Conservation (phyloP, 352 stramenopile genomes). For the Pythium apleroticum region DNA sequence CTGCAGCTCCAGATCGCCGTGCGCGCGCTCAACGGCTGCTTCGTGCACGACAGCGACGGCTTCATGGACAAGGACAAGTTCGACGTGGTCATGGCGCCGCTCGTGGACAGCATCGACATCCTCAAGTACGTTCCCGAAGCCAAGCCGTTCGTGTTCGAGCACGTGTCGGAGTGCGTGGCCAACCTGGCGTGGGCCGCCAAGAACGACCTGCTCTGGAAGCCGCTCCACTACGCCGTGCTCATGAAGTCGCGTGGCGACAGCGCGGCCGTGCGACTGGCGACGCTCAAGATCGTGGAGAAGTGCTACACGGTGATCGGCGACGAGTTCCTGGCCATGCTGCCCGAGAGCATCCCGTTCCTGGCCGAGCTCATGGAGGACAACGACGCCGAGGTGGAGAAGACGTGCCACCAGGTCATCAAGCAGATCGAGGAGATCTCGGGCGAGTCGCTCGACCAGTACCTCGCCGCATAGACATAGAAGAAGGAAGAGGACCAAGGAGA, state of each 20-base stretch:
- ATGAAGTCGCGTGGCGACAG: constrained; percentile 84
- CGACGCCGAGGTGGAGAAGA: constrained; percentile 78
- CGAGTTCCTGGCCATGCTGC: constrained; percentile 88
- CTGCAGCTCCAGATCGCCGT: constrained; percentile 60
- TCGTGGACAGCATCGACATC: constrained; percentile 80
- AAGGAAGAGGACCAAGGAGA: background rate
- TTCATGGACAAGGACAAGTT: constrained; percentile 90
- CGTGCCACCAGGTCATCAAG: constrained; percentile 87
- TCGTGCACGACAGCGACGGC: constrained; percentile 82
- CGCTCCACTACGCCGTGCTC: constrained; percentile 84
- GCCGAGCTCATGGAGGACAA: constrained; percentile 89
- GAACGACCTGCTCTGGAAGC: constrained; percentile 89
- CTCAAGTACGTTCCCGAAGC: constrained; percentile 42
- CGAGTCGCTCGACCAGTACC: constrained; percentile 88
- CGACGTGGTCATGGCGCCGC: constrained; percentile 61
- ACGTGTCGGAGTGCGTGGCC: constrained; percentile 62
- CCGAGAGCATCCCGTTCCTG: constrained; percentile 88
- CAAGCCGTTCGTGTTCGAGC: constrained; percentile 66
- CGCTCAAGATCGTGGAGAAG: constrained; percentile 80
- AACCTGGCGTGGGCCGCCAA: constrained; percentile 85
- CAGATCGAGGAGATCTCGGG: constrained; percentile 90
- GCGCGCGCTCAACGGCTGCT: constrained; percentile 78
- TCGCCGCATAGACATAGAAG: constrained; percentile 41
- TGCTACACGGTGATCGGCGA: constrained; percentile 87
- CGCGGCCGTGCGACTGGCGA: constrained; percentile 63